A percentile compares a stretch with the other conserved stretches of the same genome.
Conservation (phyloP, 371 early-diverging fungal species). For the Cokeromyces recurvatus region DNA sequence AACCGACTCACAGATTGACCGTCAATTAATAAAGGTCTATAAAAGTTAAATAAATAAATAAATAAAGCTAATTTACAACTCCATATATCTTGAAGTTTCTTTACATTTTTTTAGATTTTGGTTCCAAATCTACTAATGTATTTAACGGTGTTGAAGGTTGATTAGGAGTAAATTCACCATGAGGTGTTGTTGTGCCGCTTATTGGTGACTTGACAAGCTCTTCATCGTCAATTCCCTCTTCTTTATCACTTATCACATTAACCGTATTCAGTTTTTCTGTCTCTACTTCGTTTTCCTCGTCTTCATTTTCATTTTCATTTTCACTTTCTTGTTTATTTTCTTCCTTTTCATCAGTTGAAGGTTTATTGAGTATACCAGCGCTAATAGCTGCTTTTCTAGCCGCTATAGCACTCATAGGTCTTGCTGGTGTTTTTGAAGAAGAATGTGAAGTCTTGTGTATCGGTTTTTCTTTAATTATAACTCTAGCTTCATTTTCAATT, state of each 20-base stretch:
- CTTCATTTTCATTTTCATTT: not conserved
- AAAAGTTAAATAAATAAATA: too few relatives aligned
- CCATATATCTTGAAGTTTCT: not conserved
- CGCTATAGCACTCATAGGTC: conserved; percentile 19
- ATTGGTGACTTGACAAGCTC: conserved; percentile 1
- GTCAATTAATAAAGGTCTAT: conserved; percentile 8
- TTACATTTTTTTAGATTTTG: conserved; percentile 2
- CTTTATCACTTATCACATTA: conserved; percentile 1
- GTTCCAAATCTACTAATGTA: not conserved
- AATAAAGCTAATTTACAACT: not conserved
- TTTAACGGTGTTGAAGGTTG: not conserved
- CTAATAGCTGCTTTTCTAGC: conserved; percentile 18
- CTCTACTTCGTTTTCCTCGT: conserved; percentile 2
- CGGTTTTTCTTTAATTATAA: too few relatives aligned
- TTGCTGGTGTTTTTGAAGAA: not conserved
- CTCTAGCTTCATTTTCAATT: too few relatives aligned
- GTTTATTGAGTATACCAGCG: conserved; percentile 9
- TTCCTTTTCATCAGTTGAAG: conserved; percentile 5
- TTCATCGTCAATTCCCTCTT: conserved; percentile 3
- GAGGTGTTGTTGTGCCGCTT: conserved; percentile 10
- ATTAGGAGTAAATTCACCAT: not conserved
- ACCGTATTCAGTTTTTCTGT: not conserved
- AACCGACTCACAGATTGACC: conserved; percentile 11
- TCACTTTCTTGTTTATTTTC: conserved; percentile 2
- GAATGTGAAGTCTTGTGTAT: too few relatives aligned